Base-by-base conservation (phyloP, 805 yeast species). In the Starmerella kuoi region DNA sequence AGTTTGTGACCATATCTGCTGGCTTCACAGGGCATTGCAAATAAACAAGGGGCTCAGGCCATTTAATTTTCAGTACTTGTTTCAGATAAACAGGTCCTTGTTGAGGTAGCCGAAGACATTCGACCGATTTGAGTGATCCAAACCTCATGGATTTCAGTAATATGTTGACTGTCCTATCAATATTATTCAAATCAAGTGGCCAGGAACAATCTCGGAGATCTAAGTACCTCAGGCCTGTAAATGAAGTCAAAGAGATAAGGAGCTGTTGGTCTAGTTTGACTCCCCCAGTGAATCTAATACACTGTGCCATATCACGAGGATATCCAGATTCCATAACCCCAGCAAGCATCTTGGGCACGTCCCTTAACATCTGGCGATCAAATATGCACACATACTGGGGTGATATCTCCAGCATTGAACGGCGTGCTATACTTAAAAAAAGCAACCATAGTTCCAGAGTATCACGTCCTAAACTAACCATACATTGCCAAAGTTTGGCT, bases 1-100 rank as follows among this genome's bases (percentile, higher is more conserved):
- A 43, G 14, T 31, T 31, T 20, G 21, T 20, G 2, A 9, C 4
- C 7, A 14, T 14, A 19, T 40, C 47, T 22, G 5, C 17, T 3
- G 52, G 52, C 14, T 36, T 47, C 2, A 48, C 41, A 0, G 52
- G 52, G 17, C 36, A 14, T 19, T 48, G 52, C 5, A 43, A 8
- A n/a, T 18, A 27, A 18, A 15, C 8, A 7, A 47, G 25, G 2
- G 37, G 7, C 12, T 28, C 22, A 19, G 47, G 47, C 52, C 52
- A 48, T 19, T 22, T 23, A 14, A 31, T 28, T 26, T 25, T 25
- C 32, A 48, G 27, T 15, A 34, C 40, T 1, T 17, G 18, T 19
- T 26, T 22, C 25, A 48, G 31, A 11, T 31, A 31, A 3, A 23
- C 21, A 5, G 52, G 52, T 5, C 52, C 52, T 11, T 17, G 17